phyloP scores from a whole-genome alignment of 306 rosid species.

The Crotalaria pallida region DNA sequence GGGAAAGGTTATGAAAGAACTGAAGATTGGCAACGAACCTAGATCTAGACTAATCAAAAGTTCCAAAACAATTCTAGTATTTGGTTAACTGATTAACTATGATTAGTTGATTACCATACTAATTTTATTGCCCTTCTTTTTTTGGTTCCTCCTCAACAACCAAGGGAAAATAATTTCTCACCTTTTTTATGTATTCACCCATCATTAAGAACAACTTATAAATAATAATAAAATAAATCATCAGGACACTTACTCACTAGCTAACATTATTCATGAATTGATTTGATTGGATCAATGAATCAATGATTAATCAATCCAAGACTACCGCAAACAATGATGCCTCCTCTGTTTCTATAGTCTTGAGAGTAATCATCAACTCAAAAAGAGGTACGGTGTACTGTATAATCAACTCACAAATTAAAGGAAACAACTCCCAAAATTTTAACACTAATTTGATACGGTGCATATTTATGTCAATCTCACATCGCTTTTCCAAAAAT shows the following conservation, averaged over 20 bases:
- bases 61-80: too few species aligned
- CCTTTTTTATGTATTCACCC: neutral
- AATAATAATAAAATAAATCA: neutral
- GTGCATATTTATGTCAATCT: too few species aligned
- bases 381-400: neutral
- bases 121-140: neutral
- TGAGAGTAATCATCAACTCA: constrained; percentile 12
- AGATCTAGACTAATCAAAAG: neutral
- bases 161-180: constrained; percentile 12
- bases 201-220: neutral
- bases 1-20: neutral
- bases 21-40: neutral
- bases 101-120: neutral
- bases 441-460: too few species aligned
- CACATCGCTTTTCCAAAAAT: too few species aligned
- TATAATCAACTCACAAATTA: too few species aligned
- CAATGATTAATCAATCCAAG: neutral
- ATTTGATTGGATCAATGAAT: constrained; percentile 12
- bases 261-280: neutral
- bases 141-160: constrained; percentile 20
- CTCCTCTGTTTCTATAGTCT: neutral
- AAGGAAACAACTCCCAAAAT: neutral
- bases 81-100: too few species aligned
- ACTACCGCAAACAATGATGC: neutral
- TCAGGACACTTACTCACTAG: neutral